phyloP scores from a whole-genome alignment of 345 rosid genomes.

The Corymbia maculata region DNA sequence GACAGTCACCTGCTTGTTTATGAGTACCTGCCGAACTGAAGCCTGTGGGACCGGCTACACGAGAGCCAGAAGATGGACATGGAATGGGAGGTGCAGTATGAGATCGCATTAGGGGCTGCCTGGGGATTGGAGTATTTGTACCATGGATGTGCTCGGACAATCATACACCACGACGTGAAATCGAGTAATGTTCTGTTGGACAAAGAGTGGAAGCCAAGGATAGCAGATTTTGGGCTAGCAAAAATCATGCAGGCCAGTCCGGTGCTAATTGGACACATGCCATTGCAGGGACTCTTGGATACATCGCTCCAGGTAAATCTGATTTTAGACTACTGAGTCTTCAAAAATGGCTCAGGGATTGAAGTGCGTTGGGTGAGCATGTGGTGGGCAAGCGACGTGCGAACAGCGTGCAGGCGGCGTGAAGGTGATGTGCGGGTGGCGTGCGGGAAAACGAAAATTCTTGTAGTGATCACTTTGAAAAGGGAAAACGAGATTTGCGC shows the following conservation, averaged over 20 bases:
- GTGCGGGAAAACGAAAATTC: too few species aligned
- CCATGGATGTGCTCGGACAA: slow-evolving; percentile 62
- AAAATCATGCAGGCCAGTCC: slow-evolving; percentile 46
- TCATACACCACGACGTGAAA: slow-evolving; percentile 81
- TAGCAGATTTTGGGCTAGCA: slow-evolving; percentile 89
- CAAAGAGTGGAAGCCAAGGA: slow-evolving; percentile 68
- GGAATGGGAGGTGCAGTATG: slow-evolving; percentile 60
- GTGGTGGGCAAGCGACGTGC: too few species aligned
- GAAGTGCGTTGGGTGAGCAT: too few species aligned
- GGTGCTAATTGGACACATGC: slow-evolving; percentile 40
- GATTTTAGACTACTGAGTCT: neutral
- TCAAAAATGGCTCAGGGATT: neutral
- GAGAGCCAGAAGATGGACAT: slow-evolving; percentile 35
- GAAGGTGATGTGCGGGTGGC: too few species aligned
- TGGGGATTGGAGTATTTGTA: slow-evolving; percentile 80
- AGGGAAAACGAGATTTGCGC: neutral
- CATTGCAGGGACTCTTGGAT: slow-evolving; percentile 76
- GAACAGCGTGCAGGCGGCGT: too few species aligned
- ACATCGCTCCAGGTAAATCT: slow-evolving; percentile 83
- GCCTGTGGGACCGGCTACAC: slow-evolving; percentile 84
- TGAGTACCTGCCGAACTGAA: slow-evolving; percentile 72
- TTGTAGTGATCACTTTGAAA: neutral
- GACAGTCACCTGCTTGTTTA: slow-evolving; percentile 81
- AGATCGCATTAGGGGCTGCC: slow-evolving; percentile 71
- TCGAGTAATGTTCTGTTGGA: slow-evolving; percentile 83